phyloP scores from a whole-genome alignment of 139 green algal species.

The Desmodesmus armatus region DNA sequence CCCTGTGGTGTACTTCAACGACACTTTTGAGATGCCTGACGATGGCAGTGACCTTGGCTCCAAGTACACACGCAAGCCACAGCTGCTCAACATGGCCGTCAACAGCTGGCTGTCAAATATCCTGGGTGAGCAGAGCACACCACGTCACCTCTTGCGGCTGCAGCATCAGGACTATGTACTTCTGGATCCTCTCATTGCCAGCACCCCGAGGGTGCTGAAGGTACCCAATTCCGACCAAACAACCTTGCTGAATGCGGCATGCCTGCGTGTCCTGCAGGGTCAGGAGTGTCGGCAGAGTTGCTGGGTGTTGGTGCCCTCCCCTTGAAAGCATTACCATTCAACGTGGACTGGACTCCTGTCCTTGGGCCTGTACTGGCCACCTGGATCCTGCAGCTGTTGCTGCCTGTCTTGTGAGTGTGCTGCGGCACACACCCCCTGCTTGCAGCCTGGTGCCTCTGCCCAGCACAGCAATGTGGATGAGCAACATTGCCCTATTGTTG shows the following conservation, averaged over 20 bases:
- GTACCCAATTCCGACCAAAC: no score
- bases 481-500: no score
- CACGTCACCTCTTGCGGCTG: no score
- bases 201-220: no score
- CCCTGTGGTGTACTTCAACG: slow-evolving; percentile 61
- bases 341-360: slow-evolving; percentile 81
- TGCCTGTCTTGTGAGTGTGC: slow-evolving; percentile 77
- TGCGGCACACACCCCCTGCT: no score
- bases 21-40: slow-evolving; percentile 45
- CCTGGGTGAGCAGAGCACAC: neutral
- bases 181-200: no score
- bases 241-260: no score
- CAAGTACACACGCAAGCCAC: slow-evolving; percentile 32
- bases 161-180: no score
- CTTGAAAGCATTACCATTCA: slow-evolving; percentile 62
- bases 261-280: no score
- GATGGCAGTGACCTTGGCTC: neutral
- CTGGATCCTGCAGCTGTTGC: slow-evolving; percentile 86
- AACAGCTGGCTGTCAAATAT: slow-evolving; percentile 56
- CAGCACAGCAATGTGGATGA: no score
- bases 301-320: slow-evolving; percentile 69
- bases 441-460: slow-evolving; percentile 42
- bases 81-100: slow-evolving; percentile 59
- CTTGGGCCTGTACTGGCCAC: slow-evolving; percentile 88
- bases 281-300: no score